These are phyloP conservation scores for Sechiopsis laciniata DNA, from an alignment of 306 rosid genomes.

Conservation along the genomic window DNA sequence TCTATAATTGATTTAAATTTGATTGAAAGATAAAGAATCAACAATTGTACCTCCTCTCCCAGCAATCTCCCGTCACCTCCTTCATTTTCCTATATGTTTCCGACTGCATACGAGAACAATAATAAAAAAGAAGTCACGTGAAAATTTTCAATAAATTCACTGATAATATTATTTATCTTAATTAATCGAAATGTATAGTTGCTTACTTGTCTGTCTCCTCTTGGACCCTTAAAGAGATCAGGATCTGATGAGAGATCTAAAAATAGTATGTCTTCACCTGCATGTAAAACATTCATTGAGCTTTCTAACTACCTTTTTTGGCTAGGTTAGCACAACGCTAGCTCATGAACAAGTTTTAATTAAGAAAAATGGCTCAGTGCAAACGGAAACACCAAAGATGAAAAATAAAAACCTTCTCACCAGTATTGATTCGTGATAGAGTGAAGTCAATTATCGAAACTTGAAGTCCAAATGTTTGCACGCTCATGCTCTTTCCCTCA, in stretches of 20 bases:
- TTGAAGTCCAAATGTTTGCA: constrained; percentile 62
- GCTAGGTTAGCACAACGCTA: neutral
- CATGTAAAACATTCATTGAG: constrained; percentile 23
- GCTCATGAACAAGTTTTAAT: neutral
- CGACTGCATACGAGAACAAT: constrained; percentile 42
- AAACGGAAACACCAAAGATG: neutral
- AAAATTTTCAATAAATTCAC: neutral
- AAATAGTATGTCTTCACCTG: constrained; percentile 75
- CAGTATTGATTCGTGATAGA: constrained; percentile 79
- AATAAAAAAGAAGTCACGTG: constrained; percentile 14
- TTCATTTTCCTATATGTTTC: constrained; percentile 94
- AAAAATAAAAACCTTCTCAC: constrained; percentile 29
- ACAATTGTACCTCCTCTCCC: constrained; percentile 77
- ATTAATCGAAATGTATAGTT: constrained; percentile 19
- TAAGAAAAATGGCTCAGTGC: constrained; percentile 16
- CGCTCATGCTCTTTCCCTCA: constrained; percentile 51
- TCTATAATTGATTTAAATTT: constrained; percentile 4
- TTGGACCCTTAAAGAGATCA: constrained; percentile 66
- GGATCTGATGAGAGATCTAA: constrained; percentile 80
- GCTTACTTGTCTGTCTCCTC: constrained; percentile 79
- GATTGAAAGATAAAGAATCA: neutral
- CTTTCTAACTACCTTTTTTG: constrained; percentile 16
- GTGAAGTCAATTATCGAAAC: constrained; percentile 86
- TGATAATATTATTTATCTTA: constrained; percentile 7
- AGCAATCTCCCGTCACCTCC: constrained; percentile 71